phyloP scores from a whole-genome alignment of 78 protist species.

The Tieghemostelium lacteum region DNA sequence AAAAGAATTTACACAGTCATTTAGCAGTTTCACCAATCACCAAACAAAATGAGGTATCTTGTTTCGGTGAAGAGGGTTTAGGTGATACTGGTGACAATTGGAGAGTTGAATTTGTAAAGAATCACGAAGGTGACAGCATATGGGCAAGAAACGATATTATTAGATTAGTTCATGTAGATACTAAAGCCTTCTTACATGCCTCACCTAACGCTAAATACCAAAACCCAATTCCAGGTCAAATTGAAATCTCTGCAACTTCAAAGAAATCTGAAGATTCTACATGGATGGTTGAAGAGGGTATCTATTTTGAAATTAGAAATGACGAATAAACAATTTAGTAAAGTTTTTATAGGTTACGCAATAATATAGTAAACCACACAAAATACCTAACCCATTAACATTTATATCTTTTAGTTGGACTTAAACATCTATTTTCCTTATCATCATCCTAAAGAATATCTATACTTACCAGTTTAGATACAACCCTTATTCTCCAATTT shows the following conservation, averaged over 20 bases:
- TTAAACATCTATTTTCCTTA: too few species aligned
- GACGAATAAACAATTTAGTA: too few species aligned
- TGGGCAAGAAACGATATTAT: slow-evolving; percentile 72
- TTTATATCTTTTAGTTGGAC: too few species aligned
- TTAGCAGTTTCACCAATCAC: slow-evolving; percentile 85
- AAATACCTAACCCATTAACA: too few species aligned
- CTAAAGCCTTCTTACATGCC: slow-evolving; percentile 53
- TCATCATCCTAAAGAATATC: too few species aligned
- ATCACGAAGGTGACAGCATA: neutral
- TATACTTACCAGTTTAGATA: too few species aligned
- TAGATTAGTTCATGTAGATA: slow-evolving; percentile 78
- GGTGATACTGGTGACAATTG: slow-evolving; percentile 91
- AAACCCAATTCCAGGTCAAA: slow-evolving; percentile 86
- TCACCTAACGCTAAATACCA: slow-evolving; percentile 59
- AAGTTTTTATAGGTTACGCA: too few species aligned
- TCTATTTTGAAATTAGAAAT: slow-evolving; percentile 56
- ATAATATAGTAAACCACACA: too few species aligned
- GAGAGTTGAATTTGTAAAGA: slow-evolving; percentile 73
- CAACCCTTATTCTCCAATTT: too few species aligned
- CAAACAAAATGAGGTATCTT: slow-evolving; percentile 82
- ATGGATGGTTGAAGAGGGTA: slow-evolving; percentile 38
- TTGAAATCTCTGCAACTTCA: slow-evolving; percentile 53
- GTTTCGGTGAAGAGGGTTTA: slow-evolving; percentile 87
- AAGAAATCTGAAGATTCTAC: slow-evolving; percentile 28
- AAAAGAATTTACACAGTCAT: slow-evolving; percentile 86